A percentile compares a stretch with the other conserved stretches of the same genome.
Conservation (phyloP, 306 rosid species). For the Heteromeles arbutifolia region DNA sequence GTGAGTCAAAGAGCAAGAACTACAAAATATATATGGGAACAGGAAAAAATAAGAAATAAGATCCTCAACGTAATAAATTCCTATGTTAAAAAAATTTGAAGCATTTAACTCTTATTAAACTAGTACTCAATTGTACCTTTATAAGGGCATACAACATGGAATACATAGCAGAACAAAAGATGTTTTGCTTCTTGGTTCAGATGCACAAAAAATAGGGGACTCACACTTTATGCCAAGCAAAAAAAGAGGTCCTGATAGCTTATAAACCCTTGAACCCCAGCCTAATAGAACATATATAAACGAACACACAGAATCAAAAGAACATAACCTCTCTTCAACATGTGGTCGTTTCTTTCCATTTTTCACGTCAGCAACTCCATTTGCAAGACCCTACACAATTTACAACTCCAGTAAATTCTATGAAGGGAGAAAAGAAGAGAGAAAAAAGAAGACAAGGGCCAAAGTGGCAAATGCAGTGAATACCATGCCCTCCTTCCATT, state of each 20-base stretch:
- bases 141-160: background rate
- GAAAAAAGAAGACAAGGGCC: background rate
- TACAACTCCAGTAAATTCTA: slow-evolving; percentile 3
- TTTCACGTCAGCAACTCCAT: slow-evolving; percentile 44
- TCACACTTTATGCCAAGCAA: background rate
- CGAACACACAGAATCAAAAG: background rate
- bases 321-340: slow-evolving; percentile 42
- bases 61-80: background rate
- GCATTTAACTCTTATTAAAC: background rate
- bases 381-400: slow-evolving; percentile 40
- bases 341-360: slow-evolving; percentile 50
- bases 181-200: background rate
- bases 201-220: background rate
- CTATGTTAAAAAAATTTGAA: background rate
- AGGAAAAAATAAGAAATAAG: background rate
- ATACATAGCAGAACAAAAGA: background rate
- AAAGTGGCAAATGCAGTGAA: background rate
- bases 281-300: background rate
- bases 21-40: background rate
- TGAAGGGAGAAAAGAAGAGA: background rate
- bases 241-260: background rate
- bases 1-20: slow-evolving; percentile 4
- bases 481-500: slow-evolving; percentile 72
- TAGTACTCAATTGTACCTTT: background rate
- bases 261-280: background rate